Evolutionary conservation across 768 basidiomycete genomes (phyloP), one percentile per base, ranked within the genome.

Genomic region (Lactifluus subvellereus): DNA sequence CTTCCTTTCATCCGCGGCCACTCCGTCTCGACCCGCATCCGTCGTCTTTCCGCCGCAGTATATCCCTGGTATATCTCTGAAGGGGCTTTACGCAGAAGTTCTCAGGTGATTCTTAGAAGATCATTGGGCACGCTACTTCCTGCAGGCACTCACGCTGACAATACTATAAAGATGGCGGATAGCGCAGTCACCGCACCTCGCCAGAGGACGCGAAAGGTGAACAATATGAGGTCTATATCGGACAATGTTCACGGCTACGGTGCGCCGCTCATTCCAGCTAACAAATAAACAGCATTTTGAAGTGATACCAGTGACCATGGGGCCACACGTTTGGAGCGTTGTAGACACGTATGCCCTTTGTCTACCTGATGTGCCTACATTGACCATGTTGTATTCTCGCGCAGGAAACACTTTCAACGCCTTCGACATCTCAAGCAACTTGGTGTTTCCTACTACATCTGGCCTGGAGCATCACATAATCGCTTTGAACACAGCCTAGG

Each of bases 401-500:
- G 9, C 16, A 90, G 88, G 8, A 79, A 77, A 60, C 85, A 89
- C 53, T 92, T 93, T 68, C 91, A 94, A 68, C 80, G 91, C 2
- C 77, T 94, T 50, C 79, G 91, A 37, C 73, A 80, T 59, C 81
- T 94, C 68, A 91, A 92, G 66, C 91, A 94, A 69, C 83, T 94
- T 8, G 91, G 91, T 0, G 83, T 87, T 5, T 81, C 87, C 0
- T 86, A 84, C 66, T 84, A 82, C 65, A 87, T 93, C 33, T 93
- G 87, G 82, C 84, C 86, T 0, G 82, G 88, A 2, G 91, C 88
- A 0, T 81, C 87, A 0, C 91, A 93, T 68, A 91, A 85, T 61
- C 82, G 91, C 0, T 92, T 94, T 67, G 91, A 93, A 67, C 91
- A 94, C 69, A 87, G 81, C 64, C 75, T 94, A n/a, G 91, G 91